Conservation (phyloP, 108 stramenopile genomes). For the Seminavis robusta region DNA sequence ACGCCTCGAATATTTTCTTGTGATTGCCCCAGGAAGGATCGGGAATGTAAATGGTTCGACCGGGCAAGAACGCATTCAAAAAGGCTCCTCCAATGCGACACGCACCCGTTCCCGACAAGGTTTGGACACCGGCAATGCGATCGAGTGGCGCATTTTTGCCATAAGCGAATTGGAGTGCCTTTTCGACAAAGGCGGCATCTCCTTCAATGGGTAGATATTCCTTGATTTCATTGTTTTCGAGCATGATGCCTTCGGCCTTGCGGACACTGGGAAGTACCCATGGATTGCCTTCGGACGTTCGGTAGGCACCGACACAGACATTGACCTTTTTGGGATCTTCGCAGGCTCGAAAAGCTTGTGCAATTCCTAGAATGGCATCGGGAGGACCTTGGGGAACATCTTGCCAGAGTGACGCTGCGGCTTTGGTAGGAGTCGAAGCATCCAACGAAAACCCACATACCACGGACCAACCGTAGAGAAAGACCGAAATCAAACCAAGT, state of each 20-base stretch:
- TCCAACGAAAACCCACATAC: not conserved
- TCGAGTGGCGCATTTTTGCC: conserved; percentile 71
- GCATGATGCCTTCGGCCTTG: conserved; percentile 78
- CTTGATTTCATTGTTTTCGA: conserved; percentile 75
- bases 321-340: conserved; percentile 83
- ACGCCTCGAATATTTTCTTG: conserved; percentile 82
- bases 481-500: too few species aligned
- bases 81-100: conserved; percentile 93
- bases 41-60: conserved; percentile 84
- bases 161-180: conserved; percentile 91
- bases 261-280: conserved; percentile 92
- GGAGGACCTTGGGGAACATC: conserved; percentile 87
- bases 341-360: conserved; percentile 91
- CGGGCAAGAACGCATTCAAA: conserved; percentile 62
- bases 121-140: conserved; percentile 87
- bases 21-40: conserved; percentile 98
- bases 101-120: conserved; percentile 95
- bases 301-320: conserved; percentile 94
- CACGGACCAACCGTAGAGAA: too few species aligned
- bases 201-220: conserved; percentile 97
- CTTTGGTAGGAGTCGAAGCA: not conserved
- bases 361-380: conserved; percentile 96
- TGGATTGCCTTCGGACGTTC: conserved; percentile 87
- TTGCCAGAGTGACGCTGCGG: conserved; percentile 23
- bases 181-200: conserved; percentile 71